Conservation (phyloP, 2,329 filamentous ascomycete genomes). For the Alternaria brassicae region DNA sequence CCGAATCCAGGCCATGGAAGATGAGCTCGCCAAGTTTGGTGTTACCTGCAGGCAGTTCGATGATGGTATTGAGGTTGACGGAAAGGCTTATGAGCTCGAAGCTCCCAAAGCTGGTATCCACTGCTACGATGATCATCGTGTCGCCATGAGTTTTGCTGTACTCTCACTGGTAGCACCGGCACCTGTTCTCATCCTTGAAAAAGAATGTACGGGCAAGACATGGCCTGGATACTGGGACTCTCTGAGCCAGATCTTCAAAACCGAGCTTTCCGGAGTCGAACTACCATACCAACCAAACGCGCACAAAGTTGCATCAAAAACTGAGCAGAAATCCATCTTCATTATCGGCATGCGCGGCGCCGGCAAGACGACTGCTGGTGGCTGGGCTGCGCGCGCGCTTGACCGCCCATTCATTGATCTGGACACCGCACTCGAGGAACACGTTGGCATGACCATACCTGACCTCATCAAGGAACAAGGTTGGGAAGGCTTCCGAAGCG, state of each 20-base stretch:
- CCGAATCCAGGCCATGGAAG: constrained; percentile 92
- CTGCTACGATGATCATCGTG: constrained; percentile 97
- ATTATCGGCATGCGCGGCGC: constrained; percentile 97
- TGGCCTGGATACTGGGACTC: constrained; percentile 99
- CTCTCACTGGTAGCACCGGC: constrained; percentile 74
- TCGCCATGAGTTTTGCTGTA: constrained; percentile 98
- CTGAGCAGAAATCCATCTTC: constrained; percentile 74
- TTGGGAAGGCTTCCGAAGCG: constrained; percentile 86
- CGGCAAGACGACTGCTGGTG: constrained; percentile 92
- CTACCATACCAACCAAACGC: constrained; percentile 45
- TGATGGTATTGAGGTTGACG: constrained; percentile 85
- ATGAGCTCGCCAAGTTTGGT: constrained; percentile 92
- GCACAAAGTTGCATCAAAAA: constrained; percentile 33
- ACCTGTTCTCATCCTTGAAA: constrained; percentile 80
- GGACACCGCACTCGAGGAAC: constrained; percentile 82
- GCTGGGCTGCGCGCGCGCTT: constrained; percentile 80
- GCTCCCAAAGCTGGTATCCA: constrained; percentile 70
- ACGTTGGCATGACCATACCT: constrained; percentile 77
- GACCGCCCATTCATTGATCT: constrained; percentile 83
- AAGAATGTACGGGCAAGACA: constrained; percentile 94
- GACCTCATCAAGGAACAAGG: constrained; percentile 80
- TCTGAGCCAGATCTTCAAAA: constrained; percentile 78
- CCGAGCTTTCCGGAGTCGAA: constrained; percentile 78
- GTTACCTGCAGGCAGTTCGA: constrained; percentile 86
- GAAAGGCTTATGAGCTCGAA: constrained; percentile 60